Base-by-base conservation (phyloP, 2,329 filamentous ascomycete genomes). In the Ascocoryne sarcoides region DNA sequence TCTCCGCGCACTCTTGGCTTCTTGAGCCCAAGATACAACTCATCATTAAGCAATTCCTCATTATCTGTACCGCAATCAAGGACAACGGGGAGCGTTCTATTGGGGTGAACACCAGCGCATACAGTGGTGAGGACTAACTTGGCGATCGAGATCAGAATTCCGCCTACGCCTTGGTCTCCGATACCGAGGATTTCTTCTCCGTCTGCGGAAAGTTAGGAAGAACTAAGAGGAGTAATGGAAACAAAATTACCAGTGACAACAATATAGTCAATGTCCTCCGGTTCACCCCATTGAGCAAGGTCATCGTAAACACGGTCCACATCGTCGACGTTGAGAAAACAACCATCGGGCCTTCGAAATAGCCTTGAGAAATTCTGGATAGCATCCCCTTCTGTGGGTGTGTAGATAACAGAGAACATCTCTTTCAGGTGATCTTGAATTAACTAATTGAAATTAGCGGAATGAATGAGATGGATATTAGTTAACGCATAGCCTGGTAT, bases 331-430 rank as follows among this genome's bases (percentile, higher is more conserved):
- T 83, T 86, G 37, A 93, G 62, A 49, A 87, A 93, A 52, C 84
- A 87, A 0, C 88, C 88, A 50, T 90, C 82, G 0, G 87, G 84
- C 14, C 75, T 69, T 9, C 88, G 68, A 55, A 94, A 94, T 0
- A 92, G 60, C 0, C 79, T 66, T 0, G 85, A 92, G 57, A 85
- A 94, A 48, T 89, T 84, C 50, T 85, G 76, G 37, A 94, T 94
- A 0, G 88, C 88, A 30, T 93, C 85, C 7, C 84, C 86, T 62
- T 94, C 87, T 0, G 88, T 94, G 0, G 88, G 88, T 0, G 88
- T 94, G 57, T 94, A 95, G 19, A 94, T 84, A n/a, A 94, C 68
- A 30, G 81, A 78, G 56, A 93, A 89, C 84, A 94, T 92, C 57
- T 94, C 86, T 48, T 84, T 79, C 15, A 94, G 64, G 53, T 94